Percentiles rank a stretch among this genome's conserved stretches.
Evolutionary conservation across 208 protist species (phyloP).

Genomic region (Crithidia sp.): DNA sequence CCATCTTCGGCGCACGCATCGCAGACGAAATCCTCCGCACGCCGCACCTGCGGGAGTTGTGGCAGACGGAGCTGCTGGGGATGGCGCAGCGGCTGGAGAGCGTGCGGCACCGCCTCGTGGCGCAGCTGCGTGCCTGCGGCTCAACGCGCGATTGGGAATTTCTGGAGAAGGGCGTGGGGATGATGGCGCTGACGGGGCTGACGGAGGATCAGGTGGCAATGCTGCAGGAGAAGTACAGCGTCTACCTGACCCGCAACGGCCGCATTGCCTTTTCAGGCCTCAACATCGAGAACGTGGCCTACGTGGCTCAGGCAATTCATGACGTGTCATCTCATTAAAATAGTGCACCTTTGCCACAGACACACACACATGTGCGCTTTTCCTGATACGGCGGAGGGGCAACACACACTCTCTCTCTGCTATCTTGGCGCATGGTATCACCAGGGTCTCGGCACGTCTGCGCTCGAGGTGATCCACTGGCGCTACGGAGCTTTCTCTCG

Average conservation of each 20-base stretch:
- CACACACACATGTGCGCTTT: too few relatives aligned
- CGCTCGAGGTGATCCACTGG: too few relatives aligned
- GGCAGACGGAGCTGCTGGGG: conserved; percentile 86
- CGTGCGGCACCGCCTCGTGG: conserved; percentile 68
- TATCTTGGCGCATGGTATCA: too few relatives aligned
- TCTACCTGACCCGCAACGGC: conserved; percentile 82
- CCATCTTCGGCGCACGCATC: conserved; percentile 94
- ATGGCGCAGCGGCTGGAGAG: conserved; percentile 83
- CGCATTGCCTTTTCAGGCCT: conserved; percentile 80
- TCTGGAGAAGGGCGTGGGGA: conserved; percentile 94
- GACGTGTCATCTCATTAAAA: conserved; percentile 48
- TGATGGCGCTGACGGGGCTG: conserved; percentile 97
- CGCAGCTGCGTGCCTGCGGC: conserved; percentile 63
- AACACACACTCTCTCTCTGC: too few relatives aligned
- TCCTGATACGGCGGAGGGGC: too few relatives aligned
- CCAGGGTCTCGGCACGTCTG: too few relatives aligned
- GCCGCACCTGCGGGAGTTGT: conserved; percentile 66
- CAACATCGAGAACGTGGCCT: conserved; percentile 68
- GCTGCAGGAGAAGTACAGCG: conserved; percentile 61
- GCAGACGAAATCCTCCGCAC: conserved; percentile 90
- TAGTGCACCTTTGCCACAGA: background rate
- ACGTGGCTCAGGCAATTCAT: conserved; percentile 75
- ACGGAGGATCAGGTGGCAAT: conserved; percentile 64
- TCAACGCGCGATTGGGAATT: conserved; percentile 89
- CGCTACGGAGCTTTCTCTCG: too few relatives aligned